phyloP scores from a whole-genome alignment of 2,329 filamentous ascomycete genomes.

The Raffaelea deltoideospora region DNA sequence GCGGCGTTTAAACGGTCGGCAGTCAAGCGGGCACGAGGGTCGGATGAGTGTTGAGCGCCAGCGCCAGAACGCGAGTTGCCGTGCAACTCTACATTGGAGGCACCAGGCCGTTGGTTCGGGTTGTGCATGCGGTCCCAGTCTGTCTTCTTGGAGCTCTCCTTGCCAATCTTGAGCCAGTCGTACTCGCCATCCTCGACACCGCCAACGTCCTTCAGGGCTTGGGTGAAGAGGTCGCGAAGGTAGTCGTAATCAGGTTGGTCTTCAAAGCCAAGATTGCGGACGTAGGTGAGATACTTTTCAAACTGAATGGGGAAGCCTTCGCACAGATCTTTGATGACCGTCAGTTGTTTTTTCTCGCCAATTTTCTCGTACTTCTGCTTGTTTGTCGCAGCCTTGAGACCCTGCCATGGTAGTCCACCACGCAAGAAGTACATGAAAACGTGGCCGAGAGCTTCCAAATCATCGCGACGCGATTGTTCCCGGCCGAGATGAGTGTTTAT shows the following conservation, averaged over 20 bases:
- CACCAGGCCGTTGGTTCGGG: constrained; percentile 62
- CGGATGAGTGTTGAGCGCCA: constrained; percentile 43
- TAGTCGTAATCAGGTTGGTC: constrained; percentile 98
- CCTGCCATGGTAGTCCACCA: constrained; percentile 58
- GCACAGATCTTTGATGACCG: constrained; percentile 89
- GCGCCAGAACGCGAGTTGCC: constrained; percentile 53
- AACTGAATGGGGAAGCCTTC: constrained; percentile 95
- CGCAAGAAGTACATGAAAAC: constrained; percentile 63
- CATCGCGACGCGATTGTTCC: constrained; percentile 90
- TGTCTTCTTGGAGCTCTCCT: constrained; percentile 59
- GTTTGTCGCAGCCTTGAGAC: constrained; percentile 58
- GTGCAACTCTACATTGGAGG: constrained; percentile 74
- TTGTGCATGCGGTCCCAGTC: constrained; percentile 68
- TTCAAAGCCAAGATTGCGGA: constrained; percentile 94
- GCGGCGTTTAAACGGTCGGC: constrained; percentile 86
- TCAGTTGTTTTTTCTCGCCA: constrained; percentile 99
- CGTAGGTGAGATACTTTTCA: constrained; percentile 93
- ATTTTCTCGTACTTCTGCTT: constrained; percentile 99
- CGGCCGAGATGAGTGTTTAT: constrained; percentile 97
- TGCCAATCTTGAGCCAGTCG: constrained; percentile 98
- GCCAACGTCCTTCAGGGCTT: constrained; percentile 84
- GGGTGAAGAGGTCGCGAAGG: constrained; percentile 87
- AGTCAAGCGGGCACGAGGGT: constrained; percentile 49
- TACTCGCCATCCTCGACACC: constrained; percentile 97
- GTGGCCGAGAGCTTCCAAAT: constrained; percentile 74